Percentiles rank a stretch among this genome's conserved stretches.
These are phyloP conservation scores for Termitomyces sp. DNA, from an alignment of 768 basidiomycete genomes.

Conservation along the genomic window DNA sequence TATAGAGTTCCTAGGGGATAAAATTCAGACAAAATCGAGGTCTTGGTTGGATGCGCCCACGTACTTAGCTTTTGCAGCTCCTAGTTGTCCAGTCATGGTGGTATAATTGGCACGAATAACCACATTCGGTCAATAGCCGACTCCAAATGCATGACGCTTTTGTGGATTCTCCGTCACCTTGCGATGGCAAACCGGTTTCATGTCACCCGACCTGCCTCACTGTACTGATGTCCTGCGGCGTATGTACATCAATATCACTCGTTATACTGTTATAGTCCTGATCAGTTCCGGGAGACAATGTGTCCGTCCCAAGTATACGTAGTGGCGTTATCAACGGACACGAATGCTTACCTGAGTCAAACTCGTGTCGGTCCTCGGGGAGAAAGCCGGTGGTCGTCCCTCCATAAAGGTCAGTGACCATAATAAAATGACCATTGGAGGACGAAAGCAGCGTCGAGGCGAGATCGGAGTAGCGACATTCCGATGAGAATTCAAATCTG, in stretches of 20 bases:
- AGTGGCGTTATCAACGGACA: background rate
- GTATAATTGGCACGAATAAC: background rate
- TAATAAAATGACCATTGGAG: background rate
- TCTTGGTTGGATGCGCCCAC: conserved; percentile 8
- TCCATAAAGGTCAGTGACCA: background rate
- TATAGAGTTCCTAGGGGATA: background rate
- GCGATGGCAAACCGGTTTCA: background rate
- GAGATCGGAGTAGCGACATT: background rate
- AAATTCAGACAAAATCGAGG: background rate
- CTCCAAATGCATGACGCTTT: background rate
- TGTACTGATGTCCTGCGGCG: background rate
- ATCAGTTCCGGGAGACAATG: background rate
- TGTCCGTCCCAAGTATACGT: background rate
- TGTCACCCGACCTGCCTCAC: conserved; percentile 5
- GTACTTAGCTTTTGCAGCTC: background rate
- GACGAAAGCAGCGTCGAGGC: background rate
- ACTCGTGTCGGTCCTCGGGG: too few relatives aligned
- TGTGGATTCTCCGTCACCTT: background rate
- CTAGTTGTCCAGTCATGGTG: background rate
- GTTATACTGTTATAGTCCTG: background rate
- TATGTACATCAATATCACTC: background rate
- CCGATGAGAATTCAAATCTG: too few relatives aligned
- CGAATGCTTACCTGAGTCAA: background rate
- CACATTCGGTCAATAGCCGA: background rate
- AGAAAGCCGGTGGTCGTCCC: background rate